Base-by-base conservation (phyloP, 129 eudicot genomes). In the Rutidosis leptorrhynchoides region DNA sequence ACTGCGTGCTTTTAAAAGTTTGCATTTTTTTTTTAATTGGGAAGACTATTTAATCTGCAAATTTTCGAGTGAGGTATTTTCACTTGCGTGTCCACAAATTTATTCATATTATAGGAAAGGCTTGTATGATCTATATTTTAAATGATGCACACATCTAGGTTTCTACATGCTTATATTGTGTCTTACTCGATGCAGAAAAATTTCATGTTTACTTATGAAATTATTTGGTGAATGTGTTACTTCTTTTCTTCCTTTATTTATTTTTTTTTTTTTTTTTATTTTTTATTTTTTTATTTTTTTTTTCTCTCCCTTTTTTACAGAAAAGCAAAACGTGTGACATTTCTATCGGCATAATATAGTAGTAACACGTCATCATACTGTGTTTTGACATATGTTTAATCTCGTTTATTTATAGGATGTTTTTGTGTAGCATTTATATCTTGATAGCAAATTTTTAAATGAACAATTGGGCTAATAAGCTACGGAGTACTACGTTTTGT, bases 51-150 rank as follows among this genome's bases (percentile, higher is more conserved):
- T 35, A 19, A 32, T 62, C 6, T 22, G 68, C 29, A 37, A 42
- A 35, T 64, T 56, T 7, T 45, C 45, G 27, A 16, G 42, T 64
- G 57, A 28, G 57, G 58, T 52, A n/a, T 52, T 23, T 52, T 20
- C 27, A 20, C 24, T 52, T 52, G 58, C 11, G 23, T 2, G 52
- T 45, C 52, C 14, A 5, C 3, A 45, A 19, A 19, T 45, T 37
- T 60, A 29, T 60, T 12, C 16, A 40, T 40, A 12, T 40, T 11
- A 16, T 12, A 40, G 21, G 6, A 35, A 35, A 35, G 10, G 6
- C 9, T 25, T 16, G 17, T 5, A 52, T 5, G 27, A n/a, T 52
- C 27, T 52, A 19, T 20, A 52, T 52, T 8, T 19, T 20, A 52
- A 52, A 52, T 20, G n/a, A 4, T 52, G 58, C 58, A 52, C 20